Evolutionary conservation across 169 alveolate genomes (phyloP), one percentile per base, ranked within the genome.

Genomic region (Cryptosporidium ubiquitum): DNA sequence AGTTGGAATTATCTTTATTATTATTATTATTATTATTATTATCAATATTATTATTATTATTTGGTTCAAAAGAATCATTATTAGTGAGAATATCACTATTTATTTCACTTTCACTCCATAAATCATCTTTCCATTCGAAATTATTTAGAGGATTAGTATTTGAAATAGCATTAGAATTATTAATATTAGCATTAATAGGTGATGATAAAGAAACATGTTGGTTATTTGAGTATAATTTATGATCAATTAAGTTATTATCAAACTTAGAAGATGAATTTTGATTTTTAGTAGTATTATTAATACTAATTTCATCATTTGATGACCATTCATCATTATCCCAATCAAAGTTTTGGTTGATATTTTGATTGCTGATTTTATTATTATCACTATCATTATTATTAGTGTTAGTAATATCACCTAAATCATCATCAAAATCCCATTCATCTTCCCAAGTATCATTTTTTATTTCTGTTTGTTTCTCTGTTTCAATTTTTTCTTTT

Each of bases 291-390:
- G 12, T 7, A 42, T 29, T 68, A 68, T 39, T 39, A 35, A 37
- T 39, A 68, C 26, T 42, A 14, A n/a, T 37, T 37, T 68, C 79
- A 42, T 68, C 52, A 68, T 16, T 68, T n/a, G 31, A 68, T 68
- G 51, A 37, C 79, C 79, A 68, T 35, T 68, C n/a, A 58, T 58
- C 79, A 26, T 68, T 58, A 37, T 68, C 79, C 79, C 79, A 68
- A n/a, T 47, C 26, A 44, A 44, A 44, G 23, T 44, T 44, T 44
- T 44, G 55, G 16, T 6, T 14, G 16, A 14, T 3, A 44, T 18
- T 16, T 44, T 18, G 16, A 44, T 44, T 12, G 47, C 18, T 70
- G 23, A 20, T 39, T 14, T 44, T 42, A 42, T 70, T 39, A 7
- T 31, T 26, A 29, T 44, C 35, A 20, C 5, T 18, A 42, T 70